Evolutionary conservation across 805 yeast genomes (phyloP), one percentile per base, ranked within the genome.

Genomic region (Hanseniaspora hatyaiensis): DNA sequence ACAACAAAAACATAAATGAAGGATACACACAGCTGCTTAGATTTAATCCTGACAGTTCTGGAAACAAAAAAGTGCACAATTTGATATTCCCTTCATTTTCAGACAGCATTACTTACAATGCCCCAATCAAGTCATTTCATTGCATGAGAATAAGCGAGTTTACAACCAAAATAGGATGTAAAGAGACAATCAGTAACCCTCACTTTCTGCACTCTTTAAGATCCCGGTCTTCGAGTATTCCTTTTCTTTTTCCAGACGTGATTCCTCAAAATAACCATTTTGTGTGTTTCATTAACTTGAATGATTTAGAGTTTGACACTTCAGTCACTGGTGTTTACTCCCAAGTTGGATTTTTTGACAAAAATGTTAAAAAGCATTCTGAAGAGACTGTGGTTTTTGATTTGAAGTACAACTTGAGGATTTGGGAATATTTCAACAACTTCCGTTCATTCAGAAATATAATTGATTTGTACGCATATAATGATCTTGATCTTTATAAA

Each of bases 261-360:
- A 30, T 45, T 3, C 49, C 49, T 1, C 49, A 45, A 28, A 40
- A 32, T 16, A 45, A 30, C 23, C 49, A 45, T 37, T 45, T 37
- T 37, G 38, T 45, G 12, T 45, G 42, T 18, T 45, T 45, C 24
- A 23, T 45, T 6, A 40, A 45, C 12, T 15, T 45, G 13, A 37
- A 45, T 30, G 42, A 37, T 23, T 11, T 45, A 11, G 15, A 8
- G 1, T 45, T 45, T 37, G 49, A 45, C 23, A 28, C 23, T 5
- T 45, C 49, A 12, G 16, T 45, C 1, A 31, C 15, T 3, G 9
- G 16, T 8, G 22, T 45, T 1, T 45, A 45, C 20, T 45, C 49
- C 1, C 49, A 45, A 37, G 49, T 45, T 12, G 49, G 49, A 2
- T 23, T 28, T n/a, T 40, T 13, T 26, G 42, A 31, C 22, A 22